phyloP scores from a whole-genome alignment of 2,329 filamentous ascomycete species.

The Harringtonia aguacate region DNA sequence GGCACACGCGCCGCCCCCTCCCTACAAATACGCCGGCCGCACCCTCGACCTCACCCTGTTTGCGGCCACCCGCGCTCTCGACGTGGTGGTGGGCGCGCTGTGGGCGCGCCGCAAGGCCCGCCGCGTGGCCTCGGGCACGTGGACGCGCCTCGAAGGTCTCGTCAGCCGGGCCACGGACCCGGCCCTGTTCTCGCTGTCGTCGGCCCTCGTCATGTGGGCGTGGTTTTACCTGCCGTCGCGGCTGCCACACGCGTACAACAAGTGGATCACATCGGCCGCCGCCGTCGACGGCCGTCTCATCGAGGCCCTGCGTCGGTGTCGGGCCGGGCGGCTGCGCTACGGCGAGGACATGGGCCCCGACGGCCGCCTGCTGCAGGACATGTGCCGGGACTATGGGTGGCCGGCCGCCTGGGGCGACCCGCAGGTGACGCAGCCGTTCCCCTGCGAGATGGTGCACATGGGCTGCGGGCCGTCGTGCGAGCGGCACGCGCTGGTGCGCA shows the following conservation, averaged over 20 bases:
- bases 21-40: conserved; percentile 44
- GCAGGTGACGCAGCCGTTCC: conserved; percentile 56
- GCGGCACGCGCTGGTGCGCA: conserved; percentile 57
- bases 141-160: conserved; percentile 33
- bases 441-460: conserved; percentile 79
- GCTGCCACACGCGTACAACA: conserved; percentile 63
- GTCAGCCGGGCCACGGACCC: conserved; percentile 48
- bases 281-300: conserved; percentile 66
- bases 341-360: conserved; percentile 58
- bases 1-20: conserved; percentile 16
- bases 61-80: conserved; percentile 58
- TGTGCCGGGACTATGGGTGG: conserved; percentile 62
- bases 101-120: conserved; percentile 19
- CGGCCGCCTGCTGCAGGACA: conserved; percentile 53
- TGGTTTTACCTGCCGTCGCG: conserved; percentile 70
- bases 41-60: conserved; percentile 81
- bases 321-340: conserved; percentile 55
- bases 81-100: conserved; percentile 56
- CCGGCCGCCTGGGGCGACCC: conserved; percentile 67
- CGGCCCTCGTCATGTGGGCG: conserved; percentile 74
- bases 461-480: conserved; percentile 65
- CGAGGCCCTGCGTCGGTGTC: conserved; percentile 58
- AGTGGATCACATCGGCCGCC: conserved; percentile 72
- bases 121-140: conserved; percentile 31
- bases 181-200: conserved; percentile 59